Evolutionary conservation across 768 basidiomycete species (phyloP), one percentile per base, ranked within the genome.

Genomic region (Boletellus ananas): DNA sequence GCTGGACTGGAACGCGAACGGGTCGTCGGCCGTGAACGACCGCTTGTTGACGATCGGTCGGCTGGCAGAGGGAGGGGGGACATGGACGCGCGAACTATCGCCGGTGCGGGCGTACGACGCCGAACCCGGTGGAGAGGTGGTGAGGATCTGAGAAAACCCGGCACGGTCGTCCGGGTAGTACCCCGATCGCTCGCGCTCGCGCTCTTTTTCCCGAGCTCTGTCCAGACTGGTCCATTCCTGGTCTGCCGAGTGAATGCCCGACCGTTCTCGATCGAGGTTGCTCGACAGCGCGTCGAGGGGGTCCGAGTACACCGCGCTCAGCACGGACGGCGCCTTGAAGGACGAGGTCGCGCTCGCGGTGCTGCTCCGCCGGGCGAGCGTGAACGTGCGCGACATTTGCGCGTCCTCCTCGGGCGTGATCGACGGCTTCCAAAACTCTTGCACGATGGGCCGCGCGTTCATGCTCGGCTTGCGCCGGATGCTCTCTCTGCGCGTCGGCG

Each of bases 381-480:
- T 63, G 49, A 71, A 71, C 4, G 76, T 67, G 46, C 72, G 75
- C 2, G 73, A 71, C 36, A 69, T 60, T 12, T 71, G 59, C 0
- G 64, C 64, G 34, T 77, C 78, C 45, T 79, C 74, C 50, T 75
- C 72, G 1, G 74, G 70, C 1, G 75, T 70, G 17, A 74, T 70
- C 0, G 72, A 60, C 3, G 79, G 78, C 34, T 71, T 76, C 79
- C 80, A 80, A 27, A 79, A 62, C 50, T 79, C 76, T 13, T 73
- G 77, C 1, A 65, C 61, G 37, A 64, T 56, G 60, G 50, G 73
- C 59, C 50, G 69, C 58, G 43, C 63, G 62, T 12, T 70, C 58
- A 58, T 65, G 50, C 70, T 67, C 12, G 70, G 67, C 40, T 74
- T 63, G 31, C 66, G 63, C 16, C 59, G 62, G 25, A 70, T 61